Evolutionary conservation across 805 yeast species (phyloP).

Genomic region (Monosporozyma aerobia): DNA sequence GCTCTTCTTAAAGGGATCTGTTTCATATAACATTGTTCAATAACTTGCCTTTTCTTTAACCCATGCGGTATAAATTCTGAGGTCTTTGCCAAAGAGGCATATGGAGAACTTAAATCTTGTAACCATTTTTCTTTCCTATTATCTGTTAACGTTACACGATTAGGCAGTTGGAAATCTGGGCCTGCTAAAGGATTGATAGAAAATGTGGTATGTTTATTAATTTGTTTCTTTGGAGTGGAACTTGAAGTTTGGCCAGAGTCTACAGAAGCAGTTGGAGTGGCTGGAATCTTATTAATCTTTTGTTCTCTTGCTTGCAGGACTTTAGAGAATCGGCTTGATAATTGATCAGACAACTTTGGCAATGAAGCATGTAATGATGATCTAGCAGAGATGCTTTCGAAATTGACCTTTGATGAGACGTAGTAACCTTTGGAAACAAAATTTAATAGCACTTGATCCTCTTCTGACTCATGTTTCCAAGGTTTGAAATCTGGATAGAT

Average conservation of each 20-base stretch:
- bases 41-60: constrained; percentile 56
- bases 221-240: constrained; percentile 1
- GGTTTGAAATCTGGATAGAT: constrained; percentile 30
- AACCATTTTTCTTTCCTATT: constrained; percentile 82
- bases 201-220: constrained; percentile 1
- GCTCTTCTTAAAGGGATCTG: constrained; percentile 73
- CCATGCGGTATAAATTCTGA: constrained; percentile 88
- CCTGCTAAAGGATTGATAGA: constrained; percentile 21
- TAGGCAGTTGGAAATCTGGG: constrained; percentile 26
- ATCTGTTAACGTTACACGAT: constrained; percentile 78
- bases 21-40: constrained; percentile 64
- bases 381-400: constrained; percentile 31
- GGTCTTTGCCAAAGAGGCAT: constrained; percentile 55
- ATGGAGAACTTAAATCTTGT: constrained; percentile 61
- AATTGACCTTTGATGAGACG: constrained; percentile 26
- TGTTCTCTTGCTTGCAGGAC: constrained; percentile 25
- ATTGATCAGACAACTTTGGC: constrained; percentile 22
- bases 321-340: constrained; percentile 24
- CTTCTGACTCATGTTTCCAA: constrained; percentile 26
- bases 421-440: constrained; percentile 30
- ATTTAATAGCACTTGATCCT: constrained; percentile 25
- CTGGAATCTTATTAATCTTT: constrained; percentile 23
- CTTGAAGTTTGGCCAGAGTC: neutral
- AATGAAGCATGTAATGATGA: constrained; percentile 28
- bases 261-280: neutral